phyloP scores from a whole-genome alignment of 1,284 basidiomycete genomes.

The Leccinum griseonigrum region DNA sequence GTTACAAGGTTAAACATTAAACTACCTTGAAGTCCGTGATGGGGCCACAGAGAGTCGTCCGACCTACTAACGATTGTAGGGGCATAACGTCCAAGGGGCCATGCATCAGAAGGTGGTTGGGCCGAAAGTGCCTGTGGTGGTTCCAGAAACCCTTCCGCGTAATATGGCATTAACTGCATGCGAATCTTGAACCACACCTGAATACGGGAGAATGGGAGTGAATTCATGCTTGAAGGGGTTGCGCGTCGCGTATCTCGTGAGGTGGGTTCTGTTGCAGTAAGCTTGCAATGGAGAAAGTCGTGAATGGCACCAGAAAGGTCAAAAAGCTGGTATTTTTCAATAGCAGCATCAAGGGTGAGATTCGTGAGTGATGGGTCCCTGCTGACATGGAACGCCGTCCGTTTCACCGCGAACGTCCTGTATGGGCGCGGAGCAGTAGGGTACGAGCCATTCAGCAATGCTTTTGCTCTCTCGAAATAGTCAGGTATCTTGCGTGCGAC shows the following conservation, averaged over 20 bases:
- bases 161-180: neutral
- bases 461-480: no score
- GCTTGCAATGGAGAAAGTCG: neutral
- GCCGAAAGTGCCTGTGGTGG: neutral
- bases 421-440: neutral
- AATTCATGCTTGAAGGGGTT: neutral
- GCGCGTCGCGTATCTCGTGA: neutral
- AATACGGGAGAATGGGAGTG: neutral
- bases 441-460: no score
- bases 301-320: neutral
- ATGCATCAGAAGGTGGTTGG: neutral
- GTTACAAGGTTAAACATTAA: neutral
- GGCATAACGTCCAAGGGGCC: neutral
- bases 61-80: neutral
- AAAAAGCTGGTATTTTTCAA: no score
- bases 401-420: neutral
- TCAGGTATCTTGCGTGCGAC: no score
- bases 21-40: neutral
- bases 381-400: neutral
- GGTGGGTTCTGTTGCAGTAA: neutral
- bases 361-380: neutral
- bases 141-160: neutral
- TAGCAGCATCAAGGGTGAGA: no score
- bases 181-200: neutral
- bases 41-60: neutral